phyloP scores from a whole-genome alignment of 1,284 basidiomycete genomes.

The Boletellus deceptivus region DNA sequence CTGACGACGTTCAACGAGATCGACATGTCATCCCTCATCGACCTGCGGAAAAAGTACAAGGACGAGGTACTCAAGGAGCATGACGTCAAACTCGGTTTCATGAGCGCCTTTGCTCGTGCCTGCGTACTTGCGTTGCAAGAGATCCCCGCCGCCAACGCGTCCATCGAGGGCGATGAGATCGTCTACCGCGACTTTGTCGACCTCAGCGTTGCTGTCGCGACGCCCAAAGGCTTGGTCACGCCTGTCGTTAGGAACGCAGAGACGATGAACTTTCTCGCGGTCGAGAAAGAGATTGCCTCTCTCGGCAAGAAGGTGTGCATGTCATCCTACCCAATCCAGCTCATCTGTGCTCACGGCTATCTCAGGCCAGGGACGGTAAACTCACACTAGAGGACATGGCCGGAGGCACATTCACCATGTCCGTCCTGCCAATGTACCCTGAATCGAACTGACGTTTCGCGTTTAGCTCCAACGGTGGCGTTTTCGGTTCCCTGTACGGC shows the following conservation, averaged over 20 bases:
- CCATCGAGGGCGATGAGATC: conserved; percentile 93
- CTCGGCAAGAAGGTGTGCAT: conserved; percentile 83
- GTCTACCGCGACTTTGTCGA: conserved; percentile 96
- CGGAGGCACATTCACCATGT: conserved; percentile 98
- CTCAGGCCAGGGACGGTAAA: conserved; percentile 88
- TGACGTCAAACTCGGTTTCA: conserved; percentile 97
- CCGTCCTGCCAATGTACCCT: conserved; percentile 22
- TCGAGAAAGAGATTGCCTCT: conserved; percentile 89
- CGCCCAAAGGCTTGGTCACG: conserved; percentile 96
- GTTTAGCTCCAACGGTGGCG: conserved; percentile 91
- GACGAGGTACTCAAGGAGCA: conserved; percentile 89
- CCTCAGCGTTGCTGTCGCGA: conserved; percentile 92
- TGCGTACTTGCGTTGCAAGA: conserved; percentile 85
- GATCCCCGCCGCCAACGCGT: conserved; percentile 93
- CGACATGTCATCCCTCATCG: conserved; percentile 96
- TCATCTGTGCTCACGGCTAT: conserved; percentile 3
- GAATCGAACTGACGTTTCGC: conserved; percentile 4
- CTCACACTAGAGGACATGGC: conserved; percentile 96
- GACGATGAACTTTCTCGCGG: conserved; percentile 82
- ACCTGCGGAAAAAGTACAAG: conserved; percentile 95
- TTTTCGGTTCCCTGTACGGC: conserved; percentile 95
- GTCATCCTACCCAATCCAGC: conserved; percentile 5
- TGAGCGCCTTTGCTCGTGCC: conserved; percentile 95
- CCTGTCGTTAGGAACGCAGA: conserved; percentile 95
- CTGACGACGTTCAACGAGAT: conserved; percentile 99